Conservation (phyloP, 208 protist genomes). For the Tritrichomonas foetus region DNA sequence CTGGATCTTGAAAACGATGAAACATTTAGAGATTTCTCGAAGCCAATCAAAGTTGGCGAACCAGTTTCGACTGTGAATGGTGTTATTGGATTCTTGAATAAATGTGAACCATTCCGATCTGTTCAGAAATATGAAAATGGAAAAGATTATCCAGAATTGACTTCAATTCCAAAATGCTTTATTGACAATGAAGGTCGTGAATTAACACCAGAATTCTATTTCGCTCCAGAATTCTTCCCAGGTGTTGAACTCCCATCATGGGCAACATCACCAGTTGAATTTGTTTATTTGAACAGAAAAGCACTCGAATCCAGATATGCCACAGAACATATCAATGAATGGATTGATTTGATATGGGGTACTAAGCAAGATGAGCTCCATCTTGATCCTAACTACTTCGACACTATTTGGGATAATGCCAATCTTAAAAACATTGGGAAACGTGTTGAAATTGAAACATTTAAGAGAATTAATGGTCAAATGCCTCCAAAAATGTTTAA, state of each 20-base stretch:
- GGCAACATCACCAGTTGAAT: not conserved
- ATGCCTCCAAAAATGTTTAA: not conserved
- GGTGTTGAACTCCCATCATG: not conserved
- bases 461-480: not conserved
- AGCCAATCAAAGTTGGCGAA: too few species aligned
- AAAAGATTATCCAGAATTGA: too few species aligned
- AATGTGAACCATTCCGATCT: too few species aligned
- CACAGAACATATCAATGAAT: not conserved
- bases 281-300: not conserved
- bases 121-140: too few species aligned
- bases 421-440: too few species aligned
- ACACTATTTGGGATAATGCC: not conserved
- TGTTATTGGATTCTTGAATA: too few species aligned
- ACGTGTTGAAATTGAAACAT: not conserved
- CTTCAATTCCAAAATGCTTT: too few species aligned
- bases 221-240: not conserved
- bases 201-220: constrained; percentile 8
- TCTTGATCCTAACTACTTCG: not conserved
- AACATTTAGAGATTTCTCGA: too few species aligned
- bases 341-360: not conserved
- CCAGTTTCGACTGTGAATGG: too few species aligned
- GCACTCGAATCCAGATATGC: not conserved
- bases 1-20: too few species aligned
- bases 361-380: not conserved
- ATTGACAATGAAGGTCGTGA: not conserved